Conservation (phyloP, 768 basidiomycete genomes). For the Albatrellus ellisii region DNA sequence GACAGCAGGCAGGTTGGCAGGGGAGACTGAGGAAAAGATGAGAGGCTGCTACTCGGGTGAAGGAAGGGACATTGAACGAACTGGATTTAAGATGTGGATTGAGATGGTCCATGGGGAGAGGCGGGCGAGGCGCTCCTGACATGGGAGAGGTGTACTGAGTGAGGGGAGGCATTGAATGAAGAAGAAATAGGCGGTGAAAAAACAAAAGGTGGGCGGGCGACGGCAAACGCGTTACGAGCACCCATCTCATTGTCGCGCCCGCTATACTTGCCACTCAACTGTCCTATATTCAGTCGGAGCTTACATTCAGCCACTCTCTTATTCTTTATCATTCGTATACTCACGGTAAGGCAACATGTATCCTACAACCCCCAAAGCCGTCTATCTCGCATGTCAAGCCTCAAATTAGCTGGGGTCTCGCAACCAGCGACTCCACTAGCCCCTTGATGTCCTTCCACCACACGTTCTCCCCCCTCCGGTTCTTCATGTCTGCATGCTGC, state of each 20-base stretch:
- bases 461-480: slow-evolving; percentile 60
- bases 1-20: slow-evolving; percentile 47
- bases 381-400: not conserved
- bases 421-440: slow-evolving; percentile 64
- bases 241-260: not conserved
- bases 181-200: slow-evolving; percentile 2
- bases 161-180: slow-evolving; percentile 11
- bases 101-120: slow-evolving; percentile 13
- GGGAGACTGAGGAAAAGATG: slow-evolving; percentile 22
- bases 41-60: slow-evolving; percentile 12
- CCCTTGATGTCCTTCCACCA: slow-evolving; percentile 71
- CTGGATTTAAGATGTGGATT: slow-evolving; percentile 18
- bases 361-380: not conserved
- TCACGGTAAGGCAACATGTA: no score
- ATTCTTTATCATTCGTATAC: no score
- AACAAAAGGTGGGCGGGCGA: not conserved
- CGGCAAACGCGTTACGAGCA: slow-evolving; percentile 2
- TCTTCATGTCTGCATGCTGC: slow-evolving; percentile 80
- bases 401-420: slow-evolving; percentile 41
- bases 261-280: not conserved
- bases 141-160: slow-evolving; percentile 8
- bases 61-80: slow-evolving; percentile 13
- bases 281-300: not conserved
- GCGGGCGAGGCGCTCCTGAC: slow-evolving; percentile 10
- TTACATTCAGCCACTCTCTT: not conserved